Evolutionary conservation across 139 green algal species (phyloP).

Genomic region (Chlorella sp.): DNA sequence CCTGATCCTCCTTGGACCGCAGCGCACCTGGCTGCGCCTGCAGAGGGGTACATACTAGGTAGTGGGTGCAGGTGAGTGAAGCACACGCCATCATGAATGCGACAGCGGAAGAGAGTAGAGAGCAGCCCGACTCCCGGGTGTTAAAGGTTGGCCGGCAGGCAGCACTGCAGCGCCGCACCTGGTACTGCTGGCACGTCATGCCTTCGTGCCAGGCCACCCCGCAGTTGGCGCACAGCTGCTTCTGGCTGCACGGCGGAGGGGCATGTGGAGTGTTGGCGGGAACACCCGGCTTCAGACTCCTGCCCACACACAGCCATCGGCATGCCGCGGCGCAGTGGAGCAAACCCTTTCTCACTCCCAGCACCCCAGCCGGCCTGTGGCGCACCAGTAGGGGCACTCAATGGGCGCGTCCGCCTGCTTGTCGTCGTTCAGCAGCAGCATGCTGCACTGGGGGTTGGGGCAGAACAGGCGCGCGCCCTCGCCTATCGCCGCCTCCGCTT

Average conservation of each 20-base stretch:
- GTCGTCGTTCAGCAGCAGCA: slow-evolving; percentile 30
- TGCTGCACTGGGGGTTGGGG: slow-evolving; percentile 39
- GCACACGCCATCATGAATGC: too few species aligned
- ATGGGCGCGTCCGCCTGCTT: slow-evolving; percentile 3
- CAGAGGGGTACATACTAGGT: neutral
- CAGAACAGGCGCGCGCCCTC: slow-evolving; percentile 43
- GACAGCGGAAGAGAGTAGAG: too few species aligned
- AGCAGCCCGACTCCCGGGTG: too few species aligned
- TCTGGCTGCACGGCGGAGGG: neutral
- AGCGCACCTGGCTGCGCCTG: slow-evolving; percentile 47
- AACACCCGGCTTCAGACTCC: too few species aligned
- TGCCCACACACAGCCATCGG: too few species aligned
- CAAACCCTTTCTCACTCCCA: too few species aligned
- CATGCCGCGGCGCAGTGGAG: too few species aligned
- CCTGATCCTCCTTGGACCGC: slow-evolving; percentile 52
- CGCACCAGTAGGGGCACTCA: slow-evolving; percentile 21
- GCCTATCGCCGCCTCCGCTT: slow-evolving; percentile 43
- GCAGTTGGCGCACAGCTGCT: slow-evolving; percentile 28
- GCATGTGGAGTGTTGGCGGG: too few species aligned
- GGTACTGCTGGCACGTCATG: slow-evolving; percentile 57
- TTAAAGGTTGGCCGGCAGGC: too few species aligned
- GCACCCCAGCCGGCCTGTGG: too few species aligned
- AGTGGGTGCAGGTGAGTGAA: too few species aligned
- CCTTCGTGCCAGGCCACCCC: slow-evolving; percentile 38
- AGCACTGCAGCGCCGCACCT: slow-evolving; percentile 21